Evolutionary conservation across 2,329 filamentous ascomycete genomes (phyloP), one percentile per base, ranked within the genome.

Genomic region (Pseudogymnoascus sp.): DNA sequence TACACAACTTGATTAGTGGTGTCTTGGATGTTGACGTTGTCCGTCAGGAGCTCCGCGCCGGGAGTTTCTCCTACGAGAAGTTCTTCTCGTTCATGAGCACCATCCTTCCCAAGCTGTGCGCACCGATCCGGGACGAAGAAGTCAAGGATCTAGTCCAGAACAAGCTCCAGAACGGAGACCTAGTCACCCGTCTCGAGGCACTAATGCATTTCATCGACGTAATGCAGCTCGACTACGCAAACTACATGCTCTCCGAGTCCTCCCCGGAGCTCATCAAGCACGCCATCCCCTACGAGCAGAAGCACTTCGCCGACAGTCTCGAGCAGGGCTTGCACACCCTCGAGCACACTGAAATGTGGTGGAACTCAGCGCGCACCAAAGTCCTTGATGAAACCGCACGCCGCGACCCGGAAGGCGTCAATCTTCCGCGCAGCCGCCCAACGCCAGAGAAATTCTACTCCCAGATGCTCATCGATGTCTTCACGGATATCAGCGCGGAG

Each of bases 161-260:
- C 65, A 83, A 85, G 67, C 77, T 87, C 7, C 75, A 75, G 56
- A 78, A 81, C 21, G 84, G 86, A 3, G 82, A 87, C 71, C 84
- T 92, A 70, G 89, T 92, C 14, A 87, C 90, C 70, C 87, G 90
- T 66, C 82, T 93, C 0, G 88, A 91, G 75, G 87, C 88, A 12
- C 79, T 95, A 1, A 83, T 91, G 62, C 84, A 86, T 31, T 89
- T 91, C 68, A 89, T 93, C 63, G 89, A 95, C 70, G 78, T 89
- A 37, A 87, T 93, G 77, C 84, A 89, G 23, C 85, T 91, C 64
- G 90, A 95, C 70, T 92, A 93, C 70, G 88, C 89, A 65, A 95
- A 95, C 72, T 93, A 91, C 71, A 81, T 93, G 69, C 78, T 95
- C 60, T 85, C 87, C 73, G 83, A 88, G 28, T 86, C 87, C 0